These are phyloP conservation scores for Paraphoma chrysanthemicola DNA, from an alignment of 2,329 filamentous ascomycete species.

Conservation along the genomic window DNA sequence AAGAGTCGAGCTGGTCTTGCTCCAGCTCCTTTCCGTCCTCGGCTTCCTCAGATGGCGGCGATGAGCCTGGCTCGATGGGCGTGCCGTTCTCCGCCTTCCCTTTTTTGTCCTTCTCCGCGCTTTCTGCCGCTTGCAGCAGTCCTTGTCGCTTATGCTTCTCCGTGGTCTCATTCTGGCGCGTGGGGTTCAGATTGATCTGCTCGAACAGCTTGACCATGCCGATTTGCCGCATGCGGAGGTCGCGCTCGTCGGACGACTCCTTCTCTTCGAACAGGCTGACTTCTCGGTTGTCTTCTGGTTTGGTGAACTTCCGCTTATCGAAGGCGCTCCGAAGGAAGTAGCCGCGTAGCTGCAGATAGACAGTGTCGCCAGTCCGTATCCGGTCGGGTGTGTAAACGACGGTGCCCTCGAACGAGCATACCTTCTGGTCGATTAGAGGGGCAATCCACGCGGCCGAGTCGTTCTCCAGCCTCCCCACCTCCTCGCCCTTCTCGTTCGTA, in stretches of 20 bases:
- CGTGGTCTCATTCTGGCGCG: slow-evolving; percentile 74
- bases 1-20: slow-evolving; percentile 89
- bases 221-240: slow-evolving; percentile 82
- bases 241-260: slow-evolving; percentile 85
- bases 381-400: slow-evolving; percentile 90
- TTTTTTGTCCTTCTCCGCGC: slow-evolving; percentile 71
- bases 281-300: slow-evolving; percentile 72
- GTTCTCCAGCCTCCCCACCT: slow-evolving; percentile 85
- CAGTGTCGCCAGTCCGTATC: slow-evolving; percentile 86
- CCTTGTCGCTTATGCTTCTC: slow-evolving; percentile 83
- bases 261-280: slow-evolving; percentile 81
- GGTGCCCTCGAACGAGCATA: slow-evolving; percentile 84
- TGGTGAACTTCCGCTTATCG: slow-evolving; percentile 65
- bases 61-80: slow-evolving; percentile 53
- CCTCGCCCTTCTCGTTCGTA: slow-evolving; percentile 77
- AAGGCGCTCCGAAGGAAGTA: slow-evolving; percentile 80
- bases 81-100: slow-evolving; percentile 59
- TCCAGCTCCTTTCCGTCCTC: slow-evolving; percentile 93
- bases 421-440: slow-evolving; percentile 84
- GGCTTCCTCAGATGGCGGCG: slow-evolving; percentile 66
- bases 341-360: slow-evolving; percentile 87
- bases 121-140: slow-evolving; percentile 84
- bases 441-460: slow-evolving; percentile 93
- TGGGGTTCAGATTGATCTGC: slow-evolving; percentile 83
- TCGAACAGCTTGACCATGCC: slow-evolving; percentile 87